These are phyloP conservation scores for Daedaleopsis sinensis DNA, from an alignment of 768 basidiomycete genomes.

Conservation along the genomic window DNA sequence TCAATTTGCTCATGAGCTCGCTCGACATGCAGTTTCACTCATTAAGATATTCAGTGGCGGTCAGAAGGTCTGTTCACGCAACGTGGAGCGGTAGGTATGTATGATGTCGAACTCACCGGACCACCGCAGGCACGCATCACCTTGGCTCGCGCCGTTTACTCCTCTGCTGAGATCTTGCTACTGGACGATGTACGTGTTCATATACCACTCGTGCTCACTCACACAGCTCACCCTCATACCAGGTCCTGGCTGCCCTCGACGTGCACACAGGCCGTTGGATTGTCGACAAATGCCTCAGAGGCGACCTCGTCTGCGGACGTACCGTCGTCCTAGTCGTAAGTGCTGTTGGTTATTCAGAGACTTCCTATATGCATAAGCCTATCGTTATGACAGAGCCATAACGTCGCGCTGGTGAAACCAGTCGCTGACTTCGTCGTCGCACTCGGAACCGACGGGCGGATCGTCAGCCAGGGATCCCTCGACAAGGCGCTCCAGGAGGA, in stretches of 20 bases:
- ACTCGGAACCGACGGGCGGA: conserved; percentile 54
- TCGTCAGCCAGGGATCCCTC: conserved; percentile 51
- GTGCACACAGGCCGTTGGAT: conserved; percentile 56
- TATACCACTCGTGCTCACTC: background rate
- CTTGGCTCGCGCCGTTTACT: conserved; percentile 62
- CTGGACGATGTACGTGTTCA: conserved; percentile 63
- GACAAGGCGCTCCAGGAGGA: conserved; percentile 49
- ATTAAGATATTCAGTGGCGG: conserved; percentile 36
- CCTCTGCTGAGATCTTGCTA: conserved; percentile 61
- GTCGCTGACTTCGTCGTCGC: conserved; percentile 62
- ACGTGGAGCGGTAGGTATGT: background rate
- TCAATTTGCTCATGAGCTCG: no score
- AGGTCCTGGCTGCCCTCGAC: conserved; percentile 53
- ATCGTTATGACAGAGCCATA: conserved; percentile 44
- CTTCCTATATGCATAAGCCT: background rate
- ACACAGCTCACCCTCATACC: background rate
- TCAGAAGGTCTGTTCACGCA: conserved; percentile 36
- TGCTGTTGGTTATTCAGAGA: background rate
- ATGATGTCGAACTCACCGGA: background rate
- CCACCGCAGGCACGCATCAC: conserved; percentile 47
- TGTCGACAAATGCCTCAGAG: conserved; percentile 51
- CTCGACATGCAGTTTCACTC: background rate
- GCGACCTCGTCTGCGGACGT: conserved; percentile 49
- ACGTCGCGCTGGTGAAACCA: conserved; percentile 53
- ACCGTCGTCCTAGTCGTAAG: conserved; percentile 55